Evolutionary conservation across 176 grass and related monocot species (phyloP).

Genomic region (Bolboschoenus planiculmis): DNA sequence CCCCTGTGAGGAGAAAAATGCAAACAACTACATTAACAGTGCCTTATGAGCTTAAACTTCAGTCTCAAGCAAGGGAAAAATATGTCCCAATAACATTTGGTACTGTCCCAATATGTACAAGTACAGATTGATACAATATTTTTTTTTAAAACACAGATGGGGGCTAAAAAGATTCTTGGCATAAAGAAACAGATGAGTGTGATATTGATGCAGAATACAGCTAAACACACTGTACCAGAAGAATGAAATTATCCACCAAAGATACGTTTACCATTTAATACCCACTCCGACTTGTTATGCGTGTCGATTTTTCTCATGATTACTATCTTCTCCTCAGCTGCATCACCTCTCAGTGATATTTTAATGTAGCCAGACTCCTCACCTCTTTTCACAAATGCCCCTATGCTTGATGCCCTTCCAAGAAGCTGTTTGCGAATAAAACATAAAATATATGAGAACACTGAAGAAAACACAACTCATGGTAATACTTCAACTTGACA

Average conservation of each 20-base stretch:
- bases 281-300: slow-evolving; percentile 83
- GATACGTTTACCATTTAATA: slow-evolving; percentile 49
- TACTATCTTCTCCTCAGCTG: slow-evolving; percentile 33
- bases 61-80: neutral
- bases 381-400: slow-evolving; percentile 76
- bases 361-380: slow-evolving; percentile 70
- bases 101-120: neutral
- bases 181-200: neutral
- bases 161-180: neutral
- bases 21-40: neutral
- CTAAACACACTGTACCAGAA: neutral
- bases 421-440: slow-evolving; percentile 50
- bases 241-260: neutral
- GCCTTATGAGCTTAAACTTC: neutral
- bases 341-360: slow-evolving; percentile 61
- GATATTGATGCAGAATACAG: neutral
- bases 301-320: slow-evolving; percentile 79
- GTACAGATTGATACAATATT: neutral
- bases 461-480: neutral
- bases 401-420: slow-evolving; percentile 67
- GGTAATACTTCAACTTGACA: neutral
- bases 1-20: slow-evolving; percentile 36
- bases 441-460: neutral
- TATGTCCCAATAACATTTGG: neutral
- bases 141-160: too few species aligned